Base-by-base conservation (phyloP, 305 asterid genomes). In the Solanum hybrid region DNA sequence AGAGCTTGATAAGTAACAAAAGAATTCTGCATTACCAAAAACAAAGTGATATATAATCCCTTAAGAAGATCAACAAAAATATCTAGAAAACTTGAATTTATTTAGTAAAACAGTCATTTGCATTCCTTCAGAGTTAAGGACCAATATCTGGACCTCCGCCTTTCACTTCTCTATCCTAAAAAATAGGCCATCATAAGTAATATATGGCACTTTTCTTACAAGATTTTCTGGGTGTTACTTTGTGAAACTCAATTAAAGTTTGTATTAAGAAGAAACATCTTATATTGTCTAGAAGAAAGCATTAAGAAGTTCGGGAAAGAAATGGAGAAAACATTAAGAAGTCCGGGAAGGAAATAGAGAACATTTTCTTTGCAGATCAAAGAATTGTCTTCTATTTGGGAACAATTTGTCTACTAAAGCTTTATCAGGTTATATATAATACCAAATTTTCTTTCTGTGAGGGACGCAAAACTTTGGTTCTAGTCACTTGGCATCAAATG, bases 1-100 rank as follows among this genome's bases (percentile, higher is more conserved):
- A 97, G 95, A 89, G 93, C 92, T 88, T 93, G 98, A 90, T 96
- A 97, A 93, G 96, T 95, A 89, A 96, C 93, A 91, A 93, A 96
- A 60, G 98, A 96, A 90, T 95, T 96, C 99, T 97, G 95, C 92
- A 92, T 84, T 82, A 89, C 72, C 85, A 87, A 42, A 38, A 31
- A 64, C 32, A 22, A 89, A 51, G 34, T 37, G 29, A 60, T 72
- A 75, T 92, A 84, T 42, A 81, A 27, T 42, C 72, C 4, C 35
- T 16, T 82, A 84, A 51, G 31, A 51, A 24, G 72, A 46, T 81
- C 40, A 84, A 11, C 37, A 46, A 16, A 29, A 29, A 11, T 81
- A 46, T 82, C 32, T 29, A 27, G 38, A 26, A 82, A 37, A 82
- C 17, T 29, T 82, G 29, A 46, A 17, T 82, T 80, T 46, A 35